These are phyloP conservation scores for Camillea tinctor DNA, from an alignment of 2,329 filamentous ascomycete species.

Conservation along the genomic window DNA sequence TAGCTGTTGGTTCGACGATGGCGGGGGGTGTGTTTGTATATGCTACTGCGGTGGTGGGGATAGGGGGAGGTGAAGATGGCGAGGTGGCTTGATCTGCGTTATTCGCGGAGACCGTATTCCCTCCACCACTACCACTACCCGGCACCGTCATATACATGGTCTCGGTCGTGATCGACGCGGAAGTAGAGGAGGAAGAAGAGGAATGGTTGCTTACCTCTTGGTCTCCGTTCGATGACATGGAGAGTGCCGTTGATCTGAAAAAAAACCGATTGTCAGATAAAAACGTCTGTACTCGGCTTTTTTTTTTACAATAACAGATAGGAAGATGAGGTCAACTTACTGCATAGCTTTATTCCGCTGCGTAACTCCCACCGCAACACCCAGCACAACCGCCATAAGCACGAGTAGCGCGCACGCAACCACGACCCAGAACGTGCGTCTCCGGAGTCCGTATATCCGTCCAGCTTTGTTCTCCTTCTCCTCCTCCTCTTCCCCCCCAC, in stretches of 20 bases:
- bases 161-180: slow-evolving; percentile 9
- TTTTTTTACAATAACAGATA: no score
- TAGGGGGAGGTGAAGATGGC: not conserved
- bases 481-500: slow-evolving; percentile 2
- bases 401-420: slow-evolving; percentile 16
- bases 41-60: not conserved
- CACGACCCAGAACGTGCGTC: slow-evolving; percentile 16
- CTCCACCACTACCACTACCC: no score
- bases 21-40: not conserved
- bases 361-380: slow-evolving; percentile 22
- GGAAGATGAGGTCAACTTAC: slow-evolving; percentile 14
- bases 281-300: no score
- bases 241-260: slow-evolving; percentile 7
- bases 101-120: no score
- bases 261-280: not conserved
- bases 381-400: slow-evolving; percentile 20
- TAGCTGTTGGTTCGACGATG: not conserved
- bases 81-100: no score
- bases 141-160: slow-evolving; percentile 5
- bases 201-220: slow-evolving; percentile 17
- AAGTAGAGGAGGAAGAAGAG: not conserved
- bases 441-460: slow-evolving; percentile 14
- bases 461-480: not conserved
- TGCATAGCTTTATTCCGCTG: slow-evolving; percentile 7
- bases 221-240: not conserved